These are phyloP conservation scores for Phallus indusiatus DNA, from an alignment of 768 basidiomycete species.

Conservation along the genomic window DNA sequence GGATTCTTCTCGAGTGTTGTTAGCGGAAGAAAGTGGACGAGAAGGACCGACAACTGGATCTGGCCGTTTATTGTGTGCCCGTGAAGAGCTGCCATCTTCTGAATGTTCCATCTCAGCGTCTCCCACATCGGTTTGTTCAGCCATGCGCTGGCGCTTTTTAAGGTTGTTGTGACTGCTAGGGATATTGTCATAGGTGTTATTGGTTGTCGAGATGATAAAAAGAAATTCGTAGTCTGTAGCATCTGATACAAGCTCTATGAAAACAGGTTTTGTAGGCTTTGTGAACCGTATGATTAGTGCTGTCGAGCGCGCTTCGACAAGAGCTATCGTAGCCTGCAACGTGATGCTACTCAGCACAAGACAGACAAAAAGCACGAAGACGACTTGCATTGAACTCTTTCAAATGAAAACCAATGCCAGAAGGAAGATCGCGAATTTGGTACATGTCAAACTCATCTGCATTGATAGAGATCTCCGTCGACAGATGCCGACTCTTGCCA, in stretches of 20 bases:
- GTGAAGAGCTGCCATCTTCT: constrained; percentile 13
- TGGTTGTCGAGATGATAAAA: constrained; percentile 74
- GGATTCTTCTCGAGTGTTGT: constrained; percentile 12
- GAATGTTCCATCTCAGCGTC: constrained; percentile 10
- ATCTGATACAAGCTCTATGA: constrained; percentile 67
- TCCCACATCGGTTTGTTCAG: constrained; percentile 19
- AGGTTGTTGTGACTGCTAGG: neutral
- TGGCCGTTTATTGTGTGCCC: constrained; percentile 7
- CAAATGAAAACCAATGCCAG: constrained; percentile 71
- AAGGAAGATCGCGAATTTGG: constrained; percentile 53
- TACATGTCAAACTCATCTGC: constrained; percentile 77
- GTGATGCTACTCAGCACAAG: neutral
- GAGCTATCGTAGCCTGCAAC: constrained; percentile 67
- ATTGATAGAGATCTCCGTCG: constrained; percentile 69
- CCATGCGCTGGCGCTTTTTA: constrained; percentile 12
- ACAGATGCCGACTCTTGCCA: constrained; percentile 50
- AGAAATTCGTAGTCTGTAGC: constrained; percentile 39
- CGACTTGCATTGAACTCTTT: constrained; percentile 69
- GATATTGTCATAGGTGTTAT: constrained; percentile 14
- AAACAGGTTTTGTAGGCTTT: constrained; percentile 62
- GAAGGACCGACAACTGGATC: neutral
- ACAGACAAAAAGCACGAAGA: neutral
- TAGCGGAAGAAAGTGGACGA: neutral
- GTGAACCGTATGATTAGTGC: constrained; percentile 68
- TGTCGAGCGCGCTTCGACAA: constrained; percentile 61